These are phyloP conservation scores for Mrakia hoshinonis DNA, from an alignment of 768 basidiomycete species.

Conservation along the genomic window DNA sequence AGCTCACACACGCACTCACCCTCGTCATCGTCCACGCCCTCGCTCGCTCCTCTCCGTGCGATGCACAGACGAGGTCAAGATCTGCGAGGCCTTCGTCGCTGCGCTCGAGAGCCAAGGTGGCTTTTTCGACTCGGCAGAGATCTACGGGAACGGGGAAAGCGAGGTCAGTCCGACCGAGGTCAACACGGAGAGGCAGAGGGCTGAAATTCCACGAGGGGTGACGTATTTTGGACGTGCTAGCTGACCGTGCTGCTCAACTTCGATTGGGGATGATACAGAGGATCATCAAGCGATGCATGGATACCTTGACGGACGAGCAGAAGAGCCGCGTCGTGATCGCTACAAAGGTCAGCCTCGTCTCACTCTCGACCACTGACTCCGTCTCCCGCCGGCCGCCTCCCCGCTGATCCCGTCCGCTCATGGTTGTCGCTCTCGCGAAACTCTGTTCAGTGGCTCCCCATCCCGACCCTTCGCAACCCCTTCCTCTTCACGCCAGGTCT, in stretches of 20 bases:
- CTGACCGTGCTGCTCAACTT: no score
- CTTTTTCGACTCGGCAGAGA: conserved; percentile 21
- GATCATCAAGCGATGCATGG: conserved; percentile 14
- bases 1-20: neutral
- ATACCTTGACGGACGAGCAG: neutral
- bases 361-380: no score
- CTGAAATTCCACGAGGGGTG: neutral
- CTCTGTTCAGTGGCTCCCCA: conserved; percentile 30
- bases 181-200: neutral
- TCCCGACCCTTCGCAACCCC: conserved; percentile 33
- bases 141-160: conserved; percentile 14
- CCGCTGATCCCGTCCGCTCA: neutral
- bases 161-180: neutral
- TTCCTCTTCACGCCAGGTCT: conserved; percentile 37
- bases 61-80: neutral
- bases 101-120: neutral
- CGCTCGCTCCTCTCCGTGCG: no score
- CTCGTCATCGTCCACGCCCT: no score
- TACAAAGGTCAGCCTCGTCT: conserved; percentile 7
- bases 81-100: conserved; percentile 1
- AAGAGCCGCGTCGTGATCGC: neutral
- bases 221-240: no score
- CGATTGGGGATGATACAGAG: neutral
- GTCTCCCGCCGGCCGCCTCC: neutral
- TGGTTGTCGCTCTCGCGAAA: no score